Conservation (phyloP, 208 protist species). For the Leishmania tropica region DNA sequence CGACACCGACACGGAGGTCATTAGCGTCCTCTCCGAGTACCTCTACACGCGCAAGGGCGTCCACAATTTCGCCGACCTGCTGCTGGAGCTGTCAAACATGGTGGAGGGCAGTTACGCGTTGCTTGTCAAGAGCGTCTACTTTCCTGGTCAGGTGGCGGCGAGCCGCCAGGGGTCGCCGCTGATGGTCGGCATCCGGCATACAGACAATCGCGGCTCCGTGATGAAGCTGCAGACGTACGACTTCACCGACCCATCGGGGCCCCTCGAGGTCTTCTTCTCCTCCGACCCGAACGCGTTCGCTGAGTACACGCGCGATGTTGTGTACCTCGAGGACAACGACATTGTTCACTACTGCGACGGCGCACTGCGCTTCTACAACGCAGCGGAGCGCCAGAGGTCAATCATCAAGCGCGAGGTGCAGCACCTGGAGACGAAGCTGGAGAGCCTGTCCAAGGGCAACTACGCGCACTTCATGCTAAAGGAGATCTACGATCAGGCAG, state of each 20-base stretch:
- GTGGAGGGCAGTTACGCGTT: slow-evolving; percentile 92
- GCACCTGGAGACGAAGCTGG: slow-evolving; percentile 80
- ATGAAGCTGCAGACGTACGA: slow-evolving; percentile 23
- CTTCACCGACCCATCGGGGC: slow-evolving; percentile 18
- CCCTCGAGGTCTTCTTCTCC: slow-evolving; percentile 91
- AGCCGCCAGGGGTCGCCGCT: slow-evolving; percentile 92
- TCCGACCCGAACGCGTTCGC: slow-evolving; percentile 95
- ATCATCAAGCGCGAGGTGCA: slow-evolving; percentile 54
- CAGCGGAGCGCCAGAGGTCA: slow-evolving; percentile 12
- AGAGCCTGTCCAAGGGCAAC: slow-evolving; percentile 89
- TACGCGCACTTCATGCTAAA: slow-evolving; percentile 98
- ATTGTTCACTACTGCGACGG: slow-evolving; percentile 80
- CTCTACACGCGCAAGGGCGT: slow-evolving; percentile 60
- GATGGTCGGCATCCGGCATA: slow-evolving; percentile 83
- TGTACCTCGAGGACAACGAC: slow-evolving; percentile 96
- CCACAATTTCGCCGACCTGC: slow-evolving; percentile 59
- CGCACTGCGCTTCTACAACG: slow-evolving; percentile 57
- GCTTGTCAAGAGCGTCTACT: slow-evolving; percentile 85
- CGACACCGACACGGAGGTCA: slow-evolving; percentile 96
- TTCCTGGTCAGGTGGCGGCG: slow-evolving; percentile 91
- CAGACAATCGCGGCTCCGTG: slow-evolving; percentile 12
- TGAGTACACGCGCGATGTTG: slow-evolving; percentile 91
- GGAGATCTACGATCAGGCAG: slow-evolving; percentile 97
- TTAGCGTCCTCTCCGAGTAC: slow-evolving; percentile 91
- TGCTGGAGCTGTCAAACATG: slow-evolving; percentile 49